A percentile compares a stretch with the other conserved stretches of the same genome.
Conservation (phyloP, 2,329 filamentous ascomycete genomes). For the Calonectria naviculata region DNA sequence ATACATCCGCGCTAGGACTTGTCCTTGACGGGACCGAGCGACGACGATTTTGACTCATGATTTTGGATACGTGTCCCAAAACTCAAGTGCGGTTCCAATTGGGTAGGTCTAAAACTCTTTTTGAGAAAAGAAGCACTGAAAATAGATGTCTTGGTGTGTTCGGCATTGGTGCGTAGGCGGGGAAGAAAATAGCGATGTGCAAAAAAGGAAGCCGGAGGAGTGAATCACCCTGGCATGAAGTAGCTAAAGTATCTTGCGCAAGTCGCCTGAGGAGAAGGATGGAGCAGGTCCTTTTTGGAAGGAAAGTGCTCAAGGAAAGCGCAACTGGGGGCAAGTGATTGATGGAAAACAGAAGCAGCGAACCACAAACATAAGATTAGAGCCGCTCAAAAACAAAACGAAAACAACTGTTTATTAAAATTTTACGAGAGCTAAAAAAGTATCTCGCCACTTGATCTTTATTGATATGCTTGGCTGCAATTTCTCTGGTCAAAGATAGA, state of each 20-base stretch:
- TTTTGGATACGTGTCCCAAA: neutral
- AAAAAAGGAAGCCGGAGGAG: neutral
- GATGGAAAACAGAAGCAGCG: neutral
- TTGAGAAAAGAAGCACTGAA: too few species aligned
- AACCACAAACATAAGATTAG: neutral
- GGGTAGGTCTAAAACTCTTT: too few species aligned
- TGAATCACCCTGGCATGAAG: neutral
- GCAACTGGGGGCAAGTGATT: neutral
- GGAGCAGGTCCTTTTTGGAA: neutral
- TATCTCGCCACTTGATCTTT: too few species aligned
- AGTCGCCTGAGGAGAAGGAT: neutral
- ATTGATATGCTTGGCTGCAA: too few species aligned
- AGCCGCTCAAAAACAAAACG: neutral
- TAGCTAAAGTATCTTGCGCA: neutral
- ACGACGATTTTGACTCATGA: slow-evolving; percentile 26
- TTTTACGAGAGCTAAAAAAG: too few species aligned
- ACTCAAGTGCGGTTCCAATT: neutral
- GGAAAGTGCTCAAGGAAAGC: neutral
- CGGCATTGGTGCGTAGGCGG: neutral
- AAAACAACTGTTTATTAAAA: too few species aligned
- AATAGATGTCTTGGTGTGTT: too few species aligned
- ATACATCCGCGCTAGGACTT: neutral
- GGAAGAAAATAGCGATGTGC: neutral
- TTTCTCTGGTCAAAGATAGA: too few species aligned
- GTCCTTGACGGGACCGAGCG: slow-evolving; percentile 24